These are phyloP conservation scores for Telfairia occidentalis DNA, from an alignment of 331 rosid genomes.

Conservation along the genomic window DNA sequence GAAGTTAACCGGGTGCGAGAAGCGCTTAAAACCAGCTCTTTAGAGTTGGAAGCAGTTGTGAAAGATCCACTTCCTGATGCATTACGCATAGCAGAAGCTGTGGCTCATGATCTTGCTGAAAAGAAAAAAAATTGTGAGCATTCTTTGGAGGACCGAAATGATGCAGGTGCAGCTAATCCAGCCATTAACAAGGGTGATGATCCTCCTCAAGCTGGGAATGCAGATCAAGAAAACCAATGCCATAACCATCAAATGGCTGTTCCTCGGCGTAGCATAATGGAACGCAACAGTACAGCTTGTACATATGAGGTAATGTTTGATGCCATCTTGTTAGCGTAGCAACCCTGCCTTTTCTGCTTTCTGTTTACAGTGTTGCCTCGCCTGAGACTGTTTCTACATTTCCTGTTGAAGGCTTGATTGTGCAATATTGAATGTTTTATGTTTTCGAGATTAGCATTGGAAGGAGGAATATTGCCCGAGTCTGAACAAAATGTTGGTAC, in stretches of 20 bases:
- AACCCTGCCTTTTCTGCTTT: not conserved
- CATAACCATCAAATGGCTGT: constrained; percentile 10
- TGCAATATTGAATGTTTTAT: not conserved
- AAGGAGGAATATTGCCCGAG: not conserved
- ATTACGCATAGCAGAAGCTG: constrained; percentile 31
- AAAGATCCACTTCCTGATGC: constrained; percentile 76
- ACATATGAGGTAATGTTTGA: constrained; percentile 44
- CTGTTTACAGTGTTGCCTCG: not conserved
- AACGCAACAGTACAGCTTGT: constrained; percentile 37
- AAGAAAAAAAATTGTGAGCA: constrained; percentile 21
- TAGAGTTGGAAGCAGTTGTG: constrained; percentile 45
- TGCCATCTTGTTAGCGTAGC: not conserved
- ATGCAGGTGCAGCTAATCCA: constrained; percentile 16
- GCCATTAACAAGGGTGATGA: constrained; percentile 17
- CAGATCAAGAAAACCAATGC: not conserved
- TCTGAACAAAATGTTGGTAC: not conserved
- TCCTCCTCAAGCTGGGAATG: constrained; percentile 15
- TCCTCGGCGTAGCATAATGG: constrained; percentile 38
- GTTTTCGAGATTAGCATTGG: not conserved
- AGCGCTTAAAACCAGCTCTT: constrained; percentile 55
- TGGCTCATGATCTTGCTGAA: constrained; percentile 30
- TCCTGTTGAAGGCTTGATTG: not conserved
- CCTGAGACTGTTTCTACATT: not conserved
- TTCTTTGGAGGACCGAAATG: constrained; percentile 23
- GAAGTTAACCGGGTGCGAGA: constrained; percentile 40